These are phyloP conservation scores for Metschnikowia shivogae DNA, from an alignment of 805 yeast species.

Conservation along the genomic window DNA sequence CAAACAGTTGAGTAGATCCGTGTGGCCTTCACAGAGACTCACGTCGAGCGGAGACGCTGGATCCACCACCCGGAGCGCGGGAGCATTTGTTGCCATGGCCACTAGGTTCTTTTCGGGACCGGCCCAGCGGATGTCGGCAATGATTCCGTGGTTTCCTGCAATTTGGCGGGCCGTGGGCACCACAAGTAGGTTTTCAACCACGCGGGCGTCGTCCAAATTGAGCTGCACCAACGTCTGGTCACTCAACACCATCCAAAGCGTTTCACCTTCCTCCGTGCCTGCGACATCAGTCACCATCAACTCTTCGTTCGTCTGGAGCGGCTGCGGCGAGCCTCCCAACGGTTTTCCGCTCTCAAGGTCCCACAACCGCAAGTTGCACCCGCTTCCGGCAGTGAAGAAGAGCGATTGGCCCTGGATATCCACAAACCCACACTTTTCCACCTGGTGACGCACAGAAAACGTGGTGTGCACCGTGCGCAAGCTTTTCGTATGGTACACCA, in stretches of 20 bases:
- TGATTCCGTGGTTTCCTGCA: slow-evolving; percentile 94
- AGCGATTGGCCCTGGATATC: slow-evolving; percentile 25
- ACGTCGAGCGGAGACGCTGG: slow-evolving; percentile 59
- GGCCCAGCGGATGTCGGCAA: slow-evolving; percentile 80
- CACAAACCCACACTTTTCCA: slow-evolving; percentile 66
- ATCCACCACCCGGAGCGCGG: slow-evolving; percentile 73
- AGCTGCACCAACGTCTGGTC: slow-evolving; percentile 74
- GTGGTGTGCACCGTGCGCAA: slow-evolving; percentile 56
- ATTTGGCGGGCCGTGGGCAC: slow-evolving; percentile 51
- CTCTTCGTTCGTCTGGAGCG: slow-evolving; percentile 65
- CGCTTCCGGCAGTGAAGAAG: slow-evolving; percentile 76
- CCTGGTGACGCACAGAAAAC: slow-evolving; percentile 67
- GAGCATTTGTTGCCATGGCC: slow-evolving; percentile 93
- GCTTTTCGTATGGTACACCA: slow-evolving; percentile 51
- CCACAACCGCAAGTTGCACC: slow-evolving; percentile 66
- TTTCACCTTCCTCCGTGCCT: slow-evolving; percentile 28
- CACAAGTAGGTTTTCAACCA: slow-evolving; percentile 14
- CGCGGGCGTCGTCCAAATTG: slow-evolving; percentile 30
- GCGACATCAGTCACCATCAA: slow-evolving; percentile 61
- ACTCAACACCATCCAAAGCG: slow-evolving; percentile 55
- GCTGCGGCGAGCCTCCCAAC: slow-evolving; percentile 43
- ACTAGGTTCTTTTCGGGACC: slow-evolving; percentile 57
- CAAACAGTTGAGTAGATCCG: slow-evolving; percentile 75
- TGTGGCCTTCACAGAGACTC: slow-evolving; percentile 71
- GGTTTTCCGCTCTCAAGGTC: slow-evolving; percentile 46